phyloP scores from a whole-genome alignment of 73 alveolate species.

The Paramecium tetraurelia region DNA sequence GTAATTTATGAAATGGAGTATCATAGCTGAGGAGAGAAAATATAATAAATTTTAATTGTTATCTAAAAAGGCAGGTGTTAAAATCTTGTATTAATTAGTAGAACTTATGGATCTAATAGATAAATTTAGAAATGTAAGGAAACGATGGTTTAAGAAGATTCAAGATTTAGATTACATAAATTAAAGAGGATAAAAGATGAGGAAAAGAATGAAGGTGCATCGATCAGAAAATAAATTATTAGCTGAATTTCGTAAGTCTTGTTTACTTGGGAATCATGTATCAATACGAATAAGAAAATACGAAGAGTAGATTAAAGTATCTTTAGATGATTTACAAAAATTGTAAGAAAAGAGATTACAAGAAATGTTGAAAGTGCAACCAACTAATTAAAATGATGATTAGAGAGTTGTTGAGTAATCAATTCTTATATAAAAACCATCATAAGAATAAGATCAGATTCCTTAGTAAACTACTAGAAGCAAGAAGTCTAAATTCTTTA shows the following conservation, averaged over 20 bases:
- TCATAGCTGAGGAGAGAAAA: background rate
- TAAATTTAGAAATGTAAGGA: background rate
- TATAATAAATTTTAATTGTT: background rate
- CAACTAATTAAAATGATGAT: background rate
- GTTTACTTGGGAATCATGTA: background rate
- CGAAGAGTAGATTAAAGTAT: background rate
- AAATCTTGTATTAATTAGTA: background rate
- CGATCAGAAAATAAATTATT: background rate
- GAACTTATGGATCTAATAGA: background rate
- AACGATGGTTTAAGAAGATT: background rate
- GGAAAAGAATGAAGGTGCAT: background rate
- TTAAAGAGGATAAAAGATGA: background rate
- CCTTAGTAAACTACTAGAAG: background rate
- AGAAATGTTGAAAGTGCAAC: background rate
- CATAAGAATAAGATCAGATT: background rate
- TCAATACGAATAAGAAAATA: background rate
- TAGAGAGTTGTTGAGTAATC: background rate
- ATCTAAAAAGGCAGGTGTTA: conserved; percentile 9
- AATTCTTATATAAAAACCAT: background rate
- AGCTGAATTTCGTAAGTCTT: background rate
- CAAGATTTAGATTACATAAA: background rate
- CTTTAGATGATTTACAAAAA: background rate
- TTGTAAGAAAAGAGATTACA: background rate
- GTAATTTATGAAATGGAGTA: conserved; percentile 11
- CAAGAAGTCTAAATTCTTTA: background rate